Conservation (phyloP, 352 stramenopile species). For the Pythium aphanidermatum region DNA sequence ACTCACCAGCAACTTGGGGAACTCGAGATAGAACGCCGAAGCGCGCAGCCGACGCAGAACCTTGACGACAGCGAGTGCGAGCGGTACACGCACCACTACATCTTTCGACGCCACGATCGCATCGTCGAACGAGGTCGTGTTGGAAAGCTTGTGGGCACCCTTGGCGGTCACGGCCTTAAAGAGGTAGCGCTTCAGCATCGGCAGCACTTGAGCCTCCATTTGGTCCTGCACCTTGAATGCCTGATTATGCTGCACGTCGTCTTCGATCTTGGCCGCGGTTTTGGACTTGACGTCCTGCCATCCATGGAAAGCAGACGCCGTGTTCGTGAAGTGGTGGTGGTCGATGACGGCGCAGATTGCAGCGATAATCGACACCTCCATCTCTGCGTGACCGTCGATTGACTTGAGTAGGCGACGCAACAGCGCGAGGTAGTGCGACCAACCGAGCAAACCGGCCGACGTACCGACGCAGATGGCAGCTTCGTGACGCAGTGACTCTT, state of each 20-base stretch:
- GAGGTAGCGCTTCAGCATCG: slow-evolving; percentile 80
- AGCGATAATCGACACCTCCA: slow-evolving; percentile 88
- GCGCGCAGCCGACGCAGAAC: slow-evolving; percentile 92
- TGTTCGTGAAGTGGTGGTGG: slow-evolving; percentile 92
- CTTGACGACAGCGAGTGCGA: slow-evolving; percentile 96
- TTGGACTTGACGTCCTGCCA: slow-evolving; percentile 18
- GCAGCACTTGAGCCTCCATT: slow-evolving; percentile 74
- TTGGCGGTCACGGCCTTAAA: slow-evolving; percentile 88
- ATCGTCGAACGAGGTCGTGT: slow-evolving; percentile 38
- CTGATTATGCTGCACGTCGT: slow-evolving; percentile 17
- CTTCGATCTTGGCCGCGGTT: slow-evolving; percentile 4
- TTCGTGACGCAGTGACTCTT: slow-evolving; percentile 92
- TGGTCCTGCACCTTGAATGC: slow-evolving; percentile 71
- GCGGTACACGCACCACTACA: slow-evolving; percentile 82
- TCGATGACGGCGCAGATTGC: slow-evolving; percentile 94
- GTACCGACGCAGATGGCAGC: slow-evolving; percentile 89
- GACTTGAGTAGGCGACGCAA: slow-evolving; percentile 90
- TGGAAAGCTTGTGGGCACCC: slow-evolving; percentile 28
- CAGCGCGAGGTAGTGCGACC: slow-evolving; percentile 95
- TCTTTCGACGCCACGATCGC: slow-evolving; percentile 40
- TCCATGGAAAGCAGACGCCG: slow-evolving; percentile 3
- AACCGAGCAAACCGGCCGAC: slow-evolving; percentile 89
- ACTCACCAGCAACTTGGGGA: slow-evolving; percentile 92
- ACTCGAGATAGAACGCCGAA: slow-evolving; percentile 88
- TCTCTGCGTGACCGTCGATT: slow-evolving; percentile 88